A percentile compares a stretch with the other conserved stretches of the same genome.
These are phyloP conservation scores for Striga asiatica DNA, from an alignment of 257 asterid genomes.

Conservation along the genomic window DNA sequence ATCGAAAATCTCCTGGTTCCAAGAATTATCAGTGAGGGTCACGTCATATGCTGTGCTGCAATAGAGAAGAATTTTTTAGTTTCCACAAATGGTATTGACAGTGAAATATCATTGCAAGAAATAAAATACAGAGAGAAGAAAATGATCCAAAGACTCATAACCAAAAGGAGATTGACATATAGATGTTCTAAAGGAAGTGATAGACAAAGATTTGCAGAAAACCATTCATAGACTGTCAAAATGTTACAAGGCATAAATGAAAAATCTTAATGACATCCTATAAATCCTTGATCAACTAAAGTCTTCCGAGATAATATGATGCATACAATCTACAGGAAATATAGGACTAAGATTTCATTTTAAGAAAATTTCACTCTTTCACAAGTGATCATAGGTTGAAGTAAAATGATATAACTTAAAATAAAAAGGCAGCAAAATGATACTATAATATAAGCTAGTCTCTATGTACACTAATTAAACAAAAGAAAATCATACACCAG, in stretches of 20 bases:
- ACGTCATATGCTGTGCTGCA: slow-evolving; percentile 57
- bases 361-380: no score
- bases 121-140: not conserved
- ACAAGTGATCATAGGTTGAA: no score
- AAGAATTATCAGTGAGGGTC: slow-evolving; percentile 44
- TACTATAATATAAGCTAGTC: no score
- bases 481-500: not conserved
- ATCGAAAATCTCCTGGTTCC: slow-evolving; percentile 44
- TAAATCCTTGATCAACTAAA: not conserved
- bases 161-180: not conserved
- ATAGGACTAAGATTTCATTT: no score
- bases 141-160: not conserved
- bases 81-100: not conserved
- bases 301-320: no score
- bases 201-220: not conserved
- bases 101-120: no score
- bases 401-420: no score
- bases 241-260: not conserved
- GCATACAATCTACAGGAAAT: no score
- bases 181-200: not conserved
- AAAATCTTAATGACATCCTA: not conserved
- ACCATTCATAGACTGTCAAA: not conserved
- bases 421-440: not conserved
- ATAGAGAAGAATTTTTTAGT: slow-evolving; percentile 1
- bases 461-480: not conserved